Percentiles rank a stretch among this genome's conserved stretches.
Evolutionary conservation across 208 protist genomes (phyloP).

Genomic region (Trypanosoma boissoni): DNA sequence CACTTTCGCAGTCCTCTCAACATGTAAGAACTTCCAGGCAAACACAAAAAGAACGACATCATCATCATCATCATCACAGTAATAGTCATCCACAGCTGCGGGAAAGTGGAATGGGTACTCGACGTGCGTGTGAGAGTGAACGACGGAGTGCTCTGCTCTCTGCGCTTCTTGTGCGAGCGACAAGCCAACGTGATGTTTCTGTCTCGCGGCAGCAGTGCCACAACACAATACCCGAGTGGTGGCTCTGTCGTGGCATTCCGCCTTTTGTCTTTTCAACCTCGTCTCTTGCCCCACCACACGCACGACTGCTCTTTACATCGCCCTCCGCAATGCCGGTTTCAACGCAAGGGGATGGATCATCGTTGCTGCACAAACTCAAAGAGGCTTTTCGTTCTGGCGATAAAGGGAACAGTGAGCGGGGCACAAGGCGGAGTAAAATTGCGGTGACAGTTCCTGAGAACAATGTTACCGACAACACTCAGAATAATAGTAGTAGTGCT

Average conservation of each 20-base stretch:
- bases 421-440: too few species aligned
- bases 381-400: not conserved
- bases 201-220: constrained; percentile 11
- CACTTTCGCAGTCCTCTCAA: too few species aligned
- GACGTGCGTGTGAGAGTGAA: not conserved
- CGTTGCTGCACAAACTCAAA: constrained; percentile 5
- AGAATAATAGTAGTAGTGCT: not conserved
- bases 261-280: not conserved
- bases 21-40: too few species aligned
- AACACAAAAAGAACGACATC: too few species aligned
- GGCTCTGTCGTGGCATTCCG: not conserved
- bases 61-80: not conserved
- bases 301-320: constrained; percentile 14
- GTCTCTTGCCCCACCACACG: constrained; percentile 1
- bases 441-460: too few species aligned
- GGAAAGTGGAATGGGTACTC: not conserved
- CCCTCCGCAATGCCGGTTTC: too few species aligned
- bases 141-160: constrained; percentile 1
- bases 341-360: too few species aligned
- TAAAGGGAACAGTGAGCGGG: too few species aligned
- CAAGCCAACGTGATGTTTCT: not conserved
- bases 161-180: constrained; percentile 2
- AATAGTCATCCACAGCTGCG: not conserved
- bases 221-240: constrained; percentile 21
- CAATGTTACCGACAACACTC: not conserved